These are phyloP conservation scores for Myriangium duriaei DNA, from an alignment of 2,329 filamentous ascomycete species.

Conservation along the genomic window DNA sequence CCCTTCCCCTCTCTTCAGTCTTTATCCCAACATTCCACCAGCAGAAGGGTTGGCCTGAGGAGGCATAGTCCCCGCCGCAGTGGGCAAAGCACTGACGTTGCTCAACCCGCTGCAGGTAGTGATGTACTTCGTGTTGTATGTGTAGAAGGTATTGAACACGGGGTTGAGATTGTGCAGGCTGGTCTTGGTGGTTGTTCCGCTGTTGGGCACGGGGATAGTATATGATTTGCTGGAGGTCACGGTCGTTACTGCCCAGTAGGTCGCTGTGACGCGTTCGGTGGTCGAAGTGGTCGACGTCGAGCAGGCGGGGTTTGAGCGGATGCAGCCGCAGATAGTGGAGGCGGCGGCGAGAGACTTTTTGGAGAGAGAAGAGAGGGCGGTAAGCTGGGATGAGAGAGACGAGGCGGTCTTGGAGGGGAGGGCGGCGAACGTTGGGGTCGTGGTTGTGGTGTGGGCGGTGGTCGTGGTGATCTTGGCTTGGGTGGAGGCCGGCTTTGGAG, in stretches of 20 bases:
- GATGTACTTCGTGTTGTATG: slow-evolving; percentile 1
- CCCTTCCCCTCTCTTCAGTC: no score
- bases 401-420: background rate
- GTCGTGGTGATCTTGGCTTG: slow-evolving; percentile 1
- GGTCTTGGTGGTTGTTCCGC: slow-evolving; percentile 1
- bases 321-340: slow-evolving; percentile 7
- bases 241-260: background rate
- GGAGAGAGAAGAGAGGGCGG: background rate
- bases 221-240: background rate
- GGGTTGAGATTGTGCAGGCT: background rate
- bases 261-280: background rate
- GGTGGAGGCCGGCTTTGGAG: no score
- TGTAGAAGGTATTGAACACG: slow-evolving; percentile 1
- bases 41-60: no score
- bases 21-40: no score
- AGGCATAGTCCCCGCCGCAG: no score
- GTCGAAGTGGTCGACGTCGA: background rate
- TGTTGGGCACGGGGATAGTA: slow-evolving; percentile 1
- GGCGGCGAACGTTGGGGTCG: no score
- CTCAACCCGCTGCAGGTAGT: background rate
- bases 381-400: background rate
- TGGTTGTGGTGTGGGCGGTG: no score
- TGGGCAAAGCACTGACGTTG: no score
- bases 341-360: background rate
- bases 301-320: slow-evolving; percentile 8